Conservation (phyloP, 202 grass and related monocot species). For the Schoenoplectus triqueter region DNA sequence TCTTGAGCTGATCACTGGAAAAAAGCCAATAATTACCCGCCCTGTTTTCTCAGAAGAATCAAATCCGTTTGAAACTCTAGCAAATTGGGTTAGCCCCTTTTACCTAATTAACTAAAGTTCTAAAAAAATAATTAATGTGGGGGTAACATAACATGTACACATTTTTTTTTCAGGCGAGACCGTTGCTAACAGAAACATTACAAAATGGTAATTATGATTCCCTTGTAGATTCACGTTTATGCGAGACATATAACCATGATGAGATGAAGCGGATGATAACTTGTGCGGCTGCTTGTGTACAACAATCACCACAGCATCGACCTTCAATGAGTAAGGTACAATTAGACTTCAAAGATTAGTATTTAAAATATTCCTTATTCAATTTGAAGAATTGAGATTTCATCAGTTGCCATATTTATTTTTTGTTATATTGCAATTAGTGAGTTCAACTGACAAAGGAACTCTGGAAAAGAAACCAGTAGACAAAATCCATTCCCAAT, state of each 20-base stretch:
- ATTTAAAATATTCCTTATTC: background rate
- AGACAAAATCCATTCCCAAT: background rate
- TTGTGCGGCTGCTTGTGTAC: slow-evolving; percentile 73
- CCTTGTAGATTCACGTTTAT: slow-evolving; percentile 71
- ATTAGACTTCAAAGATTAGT: background rate
- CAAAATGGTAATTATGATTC: slow-evolving; percentile 65
- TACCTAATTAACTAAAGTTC: background rate
- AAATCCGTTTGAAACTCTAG: slow-evolving; percentile 53
- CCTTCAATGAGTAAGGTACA: slow-evolving; percentile 89
- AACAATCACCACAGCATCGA: slow-evolving; percentile 52
- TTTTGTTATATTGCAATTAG: background rate
- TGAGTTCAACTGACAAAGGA: background rate
- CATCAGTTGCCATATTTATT: background rate
- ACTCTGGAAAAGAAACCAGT: background rate
- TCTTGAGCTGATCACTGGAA: slow-evolving; percentile 93
- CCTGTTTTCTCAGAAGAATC: slow-evolving; percentile 54
- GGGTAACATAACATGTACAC: background rate
- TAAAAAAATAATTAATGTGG: background rate
- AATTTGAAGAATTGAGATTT: background rate
- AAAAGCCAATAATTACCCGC: slow-evolving; percentile 68
- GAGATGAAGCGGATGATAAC: slow-evolving; percentile 89
- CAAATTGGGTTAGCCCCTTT: slow-evolving; percentile 80
- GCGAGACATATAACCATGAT: slow-evolving; percentile 55
- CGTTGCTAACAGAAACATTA: slow-evolving; percentile 64
- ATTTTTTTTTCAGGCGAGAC: slow-evolving; percentile 66